Conservation (phyloP, 2,329 filamentous ascomycete genomes). For the Pseudocercospora vitis region DNA sequence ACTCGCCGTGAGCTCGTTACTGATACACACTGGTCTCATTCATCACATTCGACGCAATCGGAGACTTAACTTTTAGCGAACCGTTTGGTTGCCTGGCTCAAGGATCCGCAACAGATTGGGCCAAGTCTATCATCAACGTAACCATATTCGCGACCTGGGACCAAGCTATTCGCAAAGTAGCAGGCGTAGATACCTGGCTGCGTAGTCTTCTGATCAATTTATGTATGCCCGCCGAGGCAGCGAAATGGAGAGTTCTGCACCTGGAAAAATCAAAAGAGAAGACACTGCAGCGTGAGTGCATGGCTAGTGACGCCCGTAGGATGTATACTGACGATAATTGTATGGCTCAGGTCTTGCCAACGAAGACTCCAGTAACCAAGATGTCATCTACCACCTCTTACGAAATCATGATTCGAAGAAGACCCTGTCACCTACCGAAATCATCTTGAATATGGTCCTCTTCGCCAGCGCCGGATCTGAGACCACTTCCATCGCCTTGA, state of each 20-base stretch:
- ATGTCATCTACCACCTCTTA: conserved; percentile 13
- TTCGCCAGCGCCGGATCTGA: conserved; percentile 15
- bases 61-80: conserved; percentile 9
- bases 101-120: conserved; percentile 11
- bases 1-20: neutral
- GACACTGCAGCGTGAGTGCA: conserved; percentile 10
- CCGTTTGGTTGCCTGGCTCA: conserved; percentile 11
- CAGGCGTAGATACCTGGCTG: conserved; percentile 10
- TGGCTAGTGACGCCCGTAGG: neutral
- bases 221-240: conserved; percentile 5
- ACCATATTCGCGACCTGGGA: conserved; percentile 16
- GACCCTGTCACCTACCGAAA: conserved; percentile 8
- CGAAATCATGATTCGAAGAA: conserved; percentile 10
- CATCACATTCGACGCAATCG: conserved; percentile 13
- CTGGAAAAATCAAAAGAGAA: conserved; percentile 10
- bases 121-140: conserved; percentile 13
- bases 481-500: conserved; percentile 13
- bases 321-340: neutral
- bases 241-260: conserved; percentile 10
- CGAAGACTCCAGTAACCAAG: neutral
- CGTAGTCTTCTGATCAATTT: neutral
- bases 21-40: neutral
- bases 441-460: conserved; percentile 19
- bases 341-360: neutral
- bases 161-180: conserved; percentile 16